Evolutionary conservation across 2,329 filamentous ascomycete genomes (phyloP).

Genomic region (Dendryphion nanum): DNA sequence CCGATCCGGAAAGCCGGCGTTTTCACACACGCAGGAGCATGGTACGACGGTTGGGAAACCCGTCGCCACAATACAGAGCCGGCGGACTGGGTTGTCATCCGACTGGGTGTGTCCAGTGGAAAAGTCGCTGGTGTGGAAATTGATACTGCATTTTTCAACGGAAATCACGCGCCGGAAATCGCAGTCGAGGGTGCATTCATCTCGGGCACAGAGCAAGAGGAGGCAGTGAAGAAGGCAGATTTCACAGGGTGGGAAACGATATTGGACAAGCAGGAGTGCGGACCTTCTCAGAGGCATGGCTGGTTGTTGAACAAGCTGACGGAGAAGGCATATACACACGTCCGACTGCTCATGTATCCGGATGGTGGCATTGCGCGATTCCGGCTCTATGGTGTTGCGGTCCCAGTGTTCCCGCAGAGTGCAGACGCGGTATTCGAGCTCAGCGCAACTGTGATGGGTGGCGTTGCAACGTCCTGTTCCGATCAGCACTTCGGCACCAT

Average conservation of each 20-base stretch:
- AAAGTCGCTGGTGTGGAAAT: conserved; percentile 73
- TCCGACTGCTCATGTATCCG: conserved; percentile 79
- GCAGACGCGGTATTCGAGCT: conserved; percentile 68
- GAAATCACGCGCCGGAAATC: conserved; percentile 78
- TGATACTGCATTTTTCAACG: conserved; percentile 78
- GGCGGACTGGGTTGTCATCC: conserved; percentile 61
- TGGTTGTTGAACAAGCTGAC: conserved; percentile 63
- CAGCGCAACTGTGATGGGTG: conserved; percentile 75
- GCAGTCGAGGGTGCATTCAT: conserved; percentile 73
- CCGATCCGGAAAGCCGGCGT: conserved; percentile 57
- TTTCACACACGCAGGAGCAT: conserved; percentile 60
- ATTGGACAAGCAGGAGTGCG: conserved; percentile 67
- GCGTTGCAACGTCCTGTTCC: conserved; percentile 70
- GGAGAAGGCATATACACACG: conserved; percentile 72
- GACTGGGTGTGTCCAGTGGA: conserved; percentile 64
- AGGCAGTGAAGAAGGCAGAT: conserved; percentile 52
- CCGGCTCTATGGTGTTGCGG: conserved; percentile 71
- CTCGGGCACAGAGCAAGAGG: conserved; percentile 57
- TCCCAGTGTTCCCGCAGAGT: conserved; percentile 72
- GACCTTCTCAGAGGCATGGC: conserved; percentile 69
- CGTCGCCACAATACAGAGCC: conserved; percentile 58
- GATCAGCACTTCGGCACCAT: conserved; percentile 84
- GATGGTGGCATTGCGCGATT: conserved; percentile 83
- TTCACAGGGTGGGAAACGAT: conserved; percentile 66
- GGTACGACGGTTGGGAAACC: conserved; percentile 67